Conservation (phyloP, 164 flowering plant species). For the Sextonia rubra region DNA sequence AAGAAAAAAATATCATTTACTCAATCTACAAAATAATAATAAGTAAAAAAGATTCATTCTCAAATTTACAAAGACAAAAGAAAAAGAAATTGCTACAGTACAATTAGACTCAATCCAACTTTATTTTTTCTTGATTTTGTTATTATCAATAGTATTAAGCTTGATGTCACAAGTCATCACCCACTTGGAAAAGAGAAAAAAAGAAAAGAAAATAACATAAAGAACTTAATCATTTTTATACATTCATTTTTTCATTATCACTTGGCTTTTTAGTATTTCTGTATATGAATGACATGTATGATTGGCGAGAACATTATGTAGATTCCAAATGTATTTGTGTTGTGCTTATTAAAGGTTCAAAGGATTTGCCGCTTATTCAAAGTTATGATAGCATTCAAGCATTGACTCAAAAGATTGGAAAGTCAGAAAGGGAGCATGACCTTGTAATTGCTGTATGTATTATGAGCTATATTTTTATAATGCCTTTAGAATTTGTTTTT, state of each 20-base stretch:
- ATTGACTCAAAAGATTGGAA: slow-evolving; percentile 42
- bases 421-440: slow-evolving; percentile 78
- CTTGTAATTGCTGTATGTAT: slow-evolving; percentile 93
- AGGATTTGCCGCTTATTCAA: slow-evolving; percentile 77
- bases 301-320: background rate
- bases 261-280: too few relatives aligned
- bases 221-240: too few relatives aligned
- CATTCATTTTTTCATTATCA: too few relatives aligned
- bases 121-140: too few relatives aligned
- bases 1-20: too few relatives aligned
- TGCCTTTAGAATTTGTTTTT: background rate
- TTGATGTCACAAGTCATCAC: background rate
- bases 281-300: too few relatives aligned
- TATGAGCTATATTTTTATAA: background rate
- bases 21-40: too few relatives aligned
- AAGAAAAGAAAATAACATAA: too few relatives aligned
- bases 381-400: slow-evolving; percentile 75
- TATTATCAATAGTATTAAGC: background rate
- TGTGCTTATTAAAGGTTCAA: slow-evolving; percentile 41
- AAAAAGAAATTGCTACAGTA: too few relatives aligned
- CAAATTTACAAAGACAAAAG: too few relatives aligned
- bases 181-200: background rate
- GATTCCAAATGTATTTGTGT: slow-evolving; percentile 13
- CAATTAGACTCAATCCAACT: too few relatives aligned
- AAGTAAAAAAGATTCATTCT: too few relatives aligned